Evolutionary conservation across 371 early-diverging fungal species (phyloP).

Genomic region (Mortierella sp.): DNA sequence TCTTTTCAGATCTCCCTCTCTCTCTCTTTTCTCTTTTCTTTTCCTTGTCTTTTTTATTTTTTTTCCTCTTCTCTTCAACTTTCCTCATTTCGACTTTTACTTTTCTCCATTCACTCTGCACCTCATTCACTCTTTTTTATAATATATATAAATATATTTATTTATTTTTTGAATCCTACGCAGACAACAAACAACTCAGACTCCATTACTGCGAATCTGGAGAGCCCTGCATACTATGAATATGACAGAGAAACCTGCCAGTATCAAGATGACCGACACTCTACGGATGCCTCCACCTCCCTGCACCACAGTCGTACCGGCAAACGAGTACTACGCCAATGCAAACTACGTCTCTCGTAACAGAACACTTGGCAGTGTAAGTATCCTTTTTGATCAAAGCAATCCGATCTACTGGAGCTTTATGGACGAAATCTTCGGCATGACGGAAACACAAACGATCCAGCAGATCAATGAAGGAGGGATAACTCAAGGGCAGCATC

Average conservation of each 20-base stretch:
- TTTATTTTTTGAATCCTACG: not conserved
- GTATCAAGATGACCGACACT: conserved; percentile 16
- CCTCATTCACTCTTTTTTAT: not conserved
- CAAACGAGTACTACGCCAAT: conserved; percentile 36
- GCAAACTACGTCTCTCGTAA: conserved; percentile 43
- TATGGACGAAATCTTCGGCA: no score
- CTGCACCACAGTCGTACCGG: conserved; percentile 13
- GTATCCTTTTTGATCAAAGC: not conserved
- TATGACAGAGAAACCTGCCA: conserved; percentile 19
- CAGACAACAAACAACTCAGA: no score
- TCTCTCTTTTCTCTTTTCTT: conserved; percentile 6
- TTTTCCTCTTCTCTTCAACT: not conserved
- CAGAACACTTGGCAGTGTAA: conserved; percentile 40
- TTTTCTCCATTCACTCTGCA: not conserved
- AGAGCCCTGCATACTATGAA: conserved; percentile 11
- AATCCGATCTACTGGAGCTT: no score
- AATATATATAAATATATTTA: no score
- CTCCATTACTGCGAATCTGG: not conserved
- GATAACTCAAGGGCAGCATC: no score
- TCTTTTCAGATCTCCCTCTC: no score
- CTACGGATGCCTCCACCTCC: conserved; percentile 9
- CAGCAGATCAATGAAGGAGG: no score
- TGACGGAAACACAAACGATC: no score
- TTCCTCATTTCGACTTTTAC: not conserved
- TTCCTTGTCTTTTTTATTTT: not conserved